phyloP scores from a whole-genome alignment of 192 early-diverging fungal species.

The Umbelopsis ramanniana region DNA sequence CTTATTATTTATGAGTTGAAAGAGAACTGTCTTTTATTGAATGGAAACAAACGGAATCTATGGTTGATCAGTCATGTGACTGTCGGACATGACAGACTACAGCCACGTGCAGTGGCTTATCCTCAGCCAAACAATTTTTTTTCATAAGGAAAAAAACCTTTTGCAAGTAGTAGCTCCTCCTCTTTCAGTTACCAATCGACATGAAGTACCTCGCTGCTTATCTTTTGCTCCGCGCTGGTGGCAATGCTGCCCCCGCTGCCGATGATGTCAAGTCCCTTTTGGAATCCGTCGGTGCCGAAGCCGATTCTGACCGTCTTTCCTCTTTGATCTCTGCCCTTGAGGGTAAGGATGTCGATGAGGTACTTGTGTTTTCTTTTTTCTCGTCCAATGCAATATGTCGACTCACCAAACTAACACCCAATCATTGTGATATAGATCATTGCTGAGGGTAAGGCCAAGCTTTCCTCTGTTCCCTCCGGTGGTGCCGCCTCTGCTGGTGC shows the following conservation, averaged over 20 bases:
- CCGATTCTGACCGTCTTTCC: slow-evolving; percentile 79
- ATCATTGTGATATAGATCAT: slow-evolving; percentile 66
- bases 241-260: slow-evolving; percentile 80
- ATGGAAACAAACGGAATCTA: too few relatives aligned
- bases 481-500: slow-evolving; percentile 76
- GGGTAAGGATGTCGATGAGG: slow-evolving; percentile 90
- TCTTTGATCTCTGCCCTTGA: slow-evolving; percentile 81
- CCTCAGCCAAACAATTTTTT: slow-evolving; percentile 16
- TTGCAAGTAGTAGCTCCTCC: slow-evolving; percentile 20
- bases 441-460: slow-evolving; percentile 89
- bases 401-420: not conserved
- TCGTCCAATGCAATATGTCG: not conserved
- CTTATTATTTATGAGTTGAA: too few relatives aligned
- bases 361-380: slow-evolving; percentile 34
- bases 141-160: slow-evolving; percentile 22
- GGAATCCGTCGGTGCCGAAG: slow-evolving; percentile 89
- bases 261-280: slow-evolving; percentile 84
- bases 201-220: slow-evolving; percentile 99
- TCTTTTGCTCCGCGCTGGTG: slow-evolving; percentile 90
- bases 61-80: too few relatives aligned
- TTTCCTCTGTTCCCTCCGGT: slow-evolving; percentile 93
- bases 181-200: slow-evolving; percentile 33
- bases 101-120: slow-evolving; percentile 19
- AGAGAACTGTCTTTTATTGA: too few relatives aligned
- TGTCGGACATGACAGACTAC: too few relatives aligned